A percentile compares a stretch with the other conserved stretches of the same genome.
Evolutionary conservation across 2,329 filamentous ascomycete genomes (phyloP).

Genomic region (Fragosphaeria purpurea): DNA sequence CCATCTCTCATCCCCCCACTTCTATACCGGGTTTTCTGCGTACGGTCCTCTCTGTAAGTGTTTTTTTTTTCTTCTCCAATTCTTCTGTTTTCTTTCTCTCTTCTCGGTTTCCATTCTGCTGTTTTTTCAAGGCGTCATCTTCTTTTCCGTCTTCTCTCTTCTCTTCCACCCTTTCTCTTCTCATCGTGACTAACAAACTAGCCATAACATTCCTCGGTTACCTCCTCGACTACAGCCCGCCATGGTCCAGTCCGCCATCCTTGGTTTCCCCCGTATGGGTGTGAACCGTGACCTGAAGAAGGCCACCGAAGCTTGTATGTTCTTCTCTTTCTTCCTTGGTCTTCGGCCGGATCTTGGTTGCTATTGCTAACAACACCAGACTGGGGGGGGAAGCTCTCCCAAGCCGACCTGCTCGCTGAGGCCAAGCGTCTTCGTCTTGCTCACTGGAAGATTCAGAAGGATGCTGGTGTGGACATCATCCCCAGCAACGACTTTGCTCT

Average conservation of each 20-base stretch:
- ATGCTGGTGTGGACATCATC: conserved; percentile 93
- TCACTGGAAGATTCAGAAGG: conserved; percentile 99
- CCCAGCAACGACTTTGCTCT: conserved; percentile 99
- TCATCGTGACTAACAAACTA: background rate
- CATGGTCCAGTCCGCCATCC: conserved; percentile 64
- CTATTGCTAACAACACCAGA: conserved; percentile 23
- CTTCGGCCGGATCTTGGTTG: background rate
- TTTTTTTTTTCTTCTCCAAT: conserved; percentile 9
- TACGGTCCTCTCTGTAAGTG: too few relatives aligned
- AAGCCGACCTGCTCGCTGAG: conserved; percentile 82
- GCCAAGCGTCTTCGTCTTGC: conserved; percentile 92
- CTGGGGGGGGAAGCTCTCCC: conserved; percentile 91
- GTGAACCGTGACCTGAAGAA: conserved; percentile 99
- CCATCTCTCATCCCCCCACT: too few relatives aligned
- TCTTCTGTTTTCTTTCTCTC: background rate
- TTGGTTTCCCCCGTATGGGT: conserved; percentile 99
- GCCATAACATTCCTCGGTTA: conserved; percentile 2
- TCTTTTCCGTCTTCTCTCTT: background rate
- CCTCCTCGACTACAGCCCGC: conserved; percentile 24
- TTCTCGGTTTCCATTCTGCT: conserved; percentile 5
- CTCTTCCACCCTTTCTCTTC: conserved; percentile 1
- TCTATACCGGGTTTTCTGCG: too few relatives aligned
- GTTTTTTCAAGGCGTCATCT: conserved; percentile 2
- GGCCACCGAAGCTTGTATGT: conserved; percentile 84
- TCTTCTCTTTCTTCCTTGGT: conserved; percentile 22